phyloP scores from a whole-genome alignment of 2,329 filamentous ascomycete species.

The Cylindrodendrum hubeiense region DNA sequence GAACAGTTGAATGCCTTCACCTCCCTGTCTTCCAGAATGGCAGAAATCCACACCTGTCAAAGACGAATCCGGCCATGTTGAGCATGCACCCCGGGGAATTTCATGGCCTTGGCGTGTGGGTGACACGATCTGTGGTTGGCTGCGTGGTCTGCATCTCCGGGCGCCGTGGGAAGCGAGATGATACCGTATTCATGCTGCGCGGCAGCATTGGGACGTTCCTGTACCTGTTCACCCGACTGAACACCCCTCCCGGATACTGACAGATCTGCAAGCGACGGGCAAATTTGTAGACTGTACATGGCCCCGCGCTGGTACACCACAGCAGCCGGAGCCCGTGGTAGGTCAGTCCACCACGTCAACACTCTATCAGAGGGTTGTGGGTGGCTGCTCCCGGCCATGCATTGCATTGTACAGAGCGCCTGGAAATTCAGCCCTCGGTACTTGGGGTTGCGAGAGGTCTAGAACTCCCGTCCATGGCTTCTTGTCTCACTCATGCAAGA shows the following conservation, averaged over 20 bases:
- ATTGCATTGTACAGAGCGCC: neutral
- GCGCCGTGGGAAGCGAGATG: conserved; percentile 20
- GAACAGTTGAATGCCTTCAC: neutral
- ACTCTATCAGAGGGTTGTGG: neutral
- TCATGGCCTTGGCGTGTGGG: conserved; percentile 17
- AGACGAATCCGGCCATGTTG: neutral
- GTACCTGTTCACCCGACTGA: neutral
- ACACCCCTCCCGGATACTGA: neutral
- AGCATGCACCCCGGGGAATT: conserved; percentile 23
- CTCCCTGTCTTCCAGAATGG: conserved; percentile 2
- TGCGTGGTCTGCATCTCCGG: conserved; percentile 14
- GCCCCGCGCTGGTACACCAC: neutral
- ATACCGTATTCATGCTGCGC: conserved; percentile 1
- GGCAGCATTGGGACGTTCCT: neutral
- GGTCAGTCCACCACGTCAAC: neutral
- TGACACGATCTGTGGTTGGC: conserved; percentile 6
- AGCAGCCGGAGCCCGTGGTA: neutral
- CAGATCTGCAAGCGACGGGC: neutral
- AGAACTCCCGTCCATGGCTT: neutral
- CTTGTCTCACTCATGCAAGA: conserved; percentile 1
- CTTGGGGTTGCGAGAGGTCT: neutral
- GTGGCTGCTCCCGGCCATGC: neutral
- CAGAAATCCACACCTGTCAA: conserved; percentile 10
- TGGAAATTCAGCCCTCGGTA: conserved; percentile 1
- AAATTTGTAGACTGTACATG: neutral